Conservation (phyloP, 2,329 filamentous ascomycete species). For the Thermothelomyces thermophilus region DNA sequence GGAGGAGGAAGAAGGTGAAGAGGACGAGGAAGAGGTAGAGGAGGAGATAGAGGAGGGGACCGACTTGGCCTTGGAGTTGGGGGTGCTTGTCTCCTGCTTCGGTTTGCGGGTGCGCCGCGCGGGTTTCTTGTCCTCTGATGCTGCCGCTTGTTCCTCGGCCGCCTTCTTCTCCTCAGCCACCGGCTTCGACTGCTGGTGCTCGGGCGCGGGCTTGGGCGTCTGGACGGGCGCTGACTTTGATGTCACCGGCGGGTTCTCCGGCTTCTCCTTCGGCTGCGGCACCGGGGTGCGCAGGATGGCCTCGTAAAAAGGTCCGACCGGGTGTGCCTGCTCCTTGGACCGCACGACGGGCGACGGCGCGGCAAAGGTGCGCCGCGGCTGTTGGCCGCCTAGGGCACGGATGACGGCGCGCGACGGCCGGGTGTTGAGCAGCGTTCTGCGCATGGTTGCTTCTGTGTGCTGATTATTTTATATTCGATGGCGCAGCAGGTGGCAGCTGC, state of each 20-base stretch:
- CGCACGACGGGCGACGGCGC: constrained; percentile 7
- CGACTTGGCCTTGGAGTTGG: constrained; percentile 22
- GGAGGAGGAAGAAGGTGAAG: constrained; percentile 1
- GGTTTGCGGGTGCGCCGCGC: constrained; percentile 12
- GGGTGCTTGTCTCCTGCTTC: constrained; percentile 6
- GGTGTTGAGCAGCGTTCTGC: constrained; percentile 20
- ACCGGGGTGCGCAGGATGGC: constrained; percentile 44
- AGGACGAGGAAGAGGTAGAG: constrained; percentile 15
- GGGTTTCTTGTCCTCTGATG: constrained; percentile 7
- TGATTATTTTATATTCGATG: not conserved
- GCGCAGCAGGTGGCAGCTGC: not conserved
- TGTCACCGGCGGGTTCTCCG: constrained; percentile 39
- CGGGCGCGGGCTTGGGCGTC: constrained; percentile 25
- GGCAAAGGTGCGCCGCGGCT: constrained; percentile 23
- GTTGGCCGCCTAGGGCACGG: constrained; percentile 15
- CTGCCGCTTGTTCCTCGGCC: constrained; percentile 11
- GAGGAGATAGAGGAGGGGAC: constrained; percentile 20
- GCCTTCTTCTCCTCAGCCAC: constrained; percentile 16
- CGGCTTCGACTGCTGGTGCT: constrained; percentile 23
- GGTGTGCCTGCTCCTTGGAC: constrained; percentile 36
- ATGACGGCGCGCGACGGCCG: constrained; percentile 20
- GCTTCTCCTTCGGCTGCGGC: constrained; percentile 36
- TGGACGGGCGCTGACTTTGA: constrained; percentile 26
- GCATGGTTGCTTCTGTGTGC: constrained; percentile 18
- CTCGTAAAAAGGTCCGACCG: constrained; percentile 54